Percentiles rank a stretch among this genome's conserved stretches.
phyloP scores from a whole-genome alignment of 345 rosid genomes.

The Citrus glauca region DNA sequence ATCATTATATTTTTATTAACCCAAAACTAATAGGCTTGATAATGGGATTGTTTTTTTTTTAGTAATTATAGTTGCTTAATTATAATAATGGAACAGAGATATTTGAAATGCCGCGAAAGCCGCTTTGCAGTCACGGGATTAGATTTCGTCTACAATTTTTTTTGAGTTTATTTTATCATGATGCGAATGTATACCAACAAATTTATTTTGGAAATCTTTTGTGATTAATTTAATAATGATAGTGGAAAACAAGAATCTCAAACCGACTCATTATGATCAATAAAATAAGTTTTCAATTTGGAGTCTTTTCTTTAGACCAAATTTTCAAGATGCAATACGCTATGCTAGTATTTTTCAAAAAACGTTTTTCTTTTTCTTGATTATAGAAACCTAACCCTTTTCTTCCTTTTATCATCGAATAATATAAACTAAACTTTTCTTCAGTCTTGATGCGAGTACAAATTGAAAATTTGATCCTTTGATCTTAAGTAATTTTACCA shows the following conservation, averaged over 20 bases:
- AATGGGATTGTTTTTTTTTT: not conserved
- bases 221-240: not conserved
- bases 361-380: no score
- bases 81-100: not conserved
- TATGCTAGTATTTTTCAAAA: no score
- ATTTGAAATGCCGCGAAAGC: not conserved
- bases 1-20: no score
- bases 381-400: no score
- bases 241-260: not conserved
- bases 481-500: no score
- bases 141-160: not conserved
- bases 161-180: not conserved
- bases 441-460: no score
- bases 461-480: no score
- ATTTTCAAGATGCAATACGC: no score
- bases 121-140: constrained; percentile 1
- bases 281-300: not conserved
- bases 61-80: not conserved
- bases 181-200: not conserved
- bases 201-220: not conserved
- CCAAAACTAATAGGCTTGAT: not conserved
- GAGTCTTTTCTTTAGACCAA: not conserved
- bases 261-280: not conserved
- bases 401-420: no score
- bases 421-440: no score